These are phyloP conservation scores for Didymella pomorum DNA, from an alignment of 2,329 filamentous ascomycete genomes.

Conservation along the genomic window DNA sequence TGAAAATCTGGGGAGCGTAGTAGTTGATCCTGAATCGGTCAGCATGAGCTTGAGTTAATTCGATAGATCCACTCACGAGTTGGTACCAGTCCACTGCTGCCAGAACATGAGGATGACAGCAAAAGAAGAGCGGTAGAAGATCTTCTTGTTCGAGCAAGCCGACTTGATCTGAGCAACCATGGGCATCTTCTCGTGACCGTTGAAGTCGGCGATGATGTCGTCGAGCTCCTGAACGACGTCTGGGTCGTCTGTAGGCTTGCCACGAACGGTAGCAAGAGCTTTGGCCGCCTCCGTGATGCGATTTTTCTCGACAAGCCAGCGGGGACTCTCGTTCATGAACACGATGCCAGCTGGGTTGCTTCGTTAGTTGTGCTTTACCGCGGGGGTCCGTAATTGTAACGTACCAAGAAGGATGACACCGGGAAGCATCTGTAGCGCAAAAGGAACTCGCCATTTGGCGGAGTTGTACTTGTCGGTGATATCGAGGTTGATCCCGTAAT, in stretches of 20 bases:
- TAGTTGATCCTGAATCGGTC: slow-evolving; percentile 47
- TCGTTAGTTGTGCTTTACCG: background rate
- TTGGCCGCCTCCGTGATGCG: slow-evolving; percentile 55
- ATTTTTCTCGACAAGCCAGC: slow-evolving; percentile 64
- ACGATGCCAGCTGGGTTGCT: slow-evolving; percentile 51
- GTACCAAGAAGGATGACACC: slow-evolving; percentile 56
- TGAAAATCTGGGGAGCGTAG: slow-evolving; percentile 56
- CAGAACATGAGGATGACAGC: slow-evolving; percentile 56
- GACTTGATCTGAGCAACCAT: slow-evolving; percentile 51
- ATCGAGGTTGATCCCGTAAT: slow-evolving; percentile 59
- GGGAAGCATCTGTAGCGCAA: slow-evolving; percentile 62
- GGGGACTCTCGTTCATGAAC: slow-evolving; percentile 62
- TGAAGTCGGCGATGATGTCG: slow-evolving; percentile 54
- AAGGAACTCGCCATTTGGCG: slow-evolving; percentile 63
- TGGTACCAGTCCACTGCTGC: slow-evolving; percentile 52
- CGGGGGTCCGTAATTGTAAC: background rate
- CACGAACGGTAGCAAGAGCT: slow-evolving; percentile 52
- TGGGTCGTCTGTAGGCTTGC: slow-evolving; percentile 45
- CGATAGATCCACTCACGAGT: too few species aligned
- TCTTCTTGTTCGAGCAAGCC: slow-evolving; percentile 49
- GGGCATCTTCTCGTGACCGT: slow-evolving; percentile 54
- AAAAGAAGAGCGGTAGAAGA: slow-evolving; percentile 53
- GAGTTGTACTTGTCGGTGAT: slow-evolving; percentile 52
- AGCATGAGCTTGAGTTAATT: background rate
- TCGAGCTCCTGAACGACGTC: slow-evolving; percentile 53